Base-by-base conservation (phyloP, 2,329 filamentous ascomycete species). In the Sclerotinia glacialis region DNA sequence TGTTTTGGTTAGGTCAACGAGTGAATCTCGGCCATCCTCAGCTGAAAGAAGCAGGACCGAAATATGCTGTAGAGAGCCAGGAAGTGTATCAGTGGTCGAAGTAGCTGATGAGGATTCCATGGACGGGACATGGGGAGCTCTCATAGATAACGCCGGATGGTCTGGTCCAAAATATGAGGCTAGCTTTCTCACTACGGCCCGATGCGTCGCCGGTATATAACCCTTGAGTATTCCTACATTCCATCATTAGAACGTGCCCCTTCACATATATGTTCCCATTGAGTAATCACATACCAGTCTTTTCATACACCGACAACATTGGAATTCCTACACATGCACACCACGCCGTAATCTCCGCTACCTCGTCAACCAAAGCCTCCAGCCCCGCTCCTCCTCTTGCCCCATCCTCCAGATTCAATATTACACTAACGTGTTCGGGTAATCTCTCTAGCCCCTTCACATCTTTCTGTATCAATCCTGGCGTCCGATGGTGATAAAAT, bases 401-500 rank as follows among this genome's bases (percentile, higher is more conserved):
- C 67, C 89, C 86, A 76, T 89, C 83, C 74, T 94, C 87, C 58
- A 91, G 81, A 67, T 89, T 89, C 67, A 99, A 79, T 65, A 98
- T 89, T 14, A 96, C 89, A 75, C 93, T 97, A 61, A 99, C 78
- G 76, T 99, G 95, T 71, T 90, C 86, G 2, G 95, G 95, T 68
- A 96, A 79, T 73, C 89, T 87, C 67, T 82, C 84, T 67, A 99
- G 79, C 12, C 84, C 83, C 77, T 87, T 87, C 34, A 98, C 89
- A 79, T 99, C 95, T 74, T 90, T 89, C 74, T 89, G 88, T 72
- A 99, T 97, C 76, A 97, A 87, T 76, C 96, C 92, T 9, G 95
- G 95, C 0, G 94, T 96, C 63, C 92, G 91, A 78, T 99, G 95
- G 80, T 99, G 96, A 80, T 99, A 95, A 78, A 94, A 93, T 65